Conservation (phyloP, 2,329 filamentous ascomycete genomes). For the Aspergillus pseudoviridinutans region DNA sequence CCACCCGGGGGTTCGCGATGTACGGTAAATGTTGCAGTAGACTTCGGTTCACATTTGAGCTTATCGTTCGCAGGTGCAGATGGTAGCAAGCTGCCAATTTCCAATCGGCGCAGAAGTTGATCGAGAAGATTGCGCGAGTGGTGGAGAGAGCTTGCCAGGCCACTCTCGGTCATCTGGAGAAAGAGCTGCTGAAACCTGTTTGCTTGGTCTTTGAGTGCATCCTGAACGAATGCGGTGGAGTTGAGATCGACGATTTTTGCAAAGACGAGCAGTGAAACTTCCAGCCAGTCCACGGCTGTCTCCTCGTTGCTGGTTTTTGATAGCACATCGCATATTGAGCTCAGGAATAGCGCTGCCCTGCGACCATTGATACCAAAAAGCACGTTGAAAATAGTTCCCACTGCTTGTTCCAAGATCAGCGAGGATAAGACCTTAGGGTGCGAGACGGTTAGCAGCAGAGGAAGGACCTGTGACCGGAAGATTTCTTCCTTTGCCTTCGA, state of each 20-base stretch:
- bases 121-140: conserved; percentile 15
- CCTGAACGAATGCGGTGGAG: conserved; percentile 32
- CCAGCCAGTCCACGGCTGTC: conserved; percentile 9
- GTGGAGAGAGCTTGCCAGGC: conserved; percentile 8
- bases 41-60: neutral
- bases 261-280: conserved; percentile 22
- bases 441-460: conserved; percentile 41
- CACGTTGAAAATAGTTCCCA: conserved; percentile 44
- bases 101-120: conserved; percentile 16
- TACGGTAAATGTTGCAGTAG: conserved; percentile 9
- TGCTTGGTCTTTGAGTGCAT: conserved; percentile 17
- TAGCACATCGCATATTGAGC: conserved; percentile 21
- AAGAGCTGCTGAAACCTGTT: conserved; percentile 15
- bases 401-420: conserved; percentile 38
- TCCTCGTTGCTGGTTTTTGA: neutral
- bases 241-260: conserved; percentile 34
- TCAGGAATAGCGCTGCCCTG: conserved; percentile 35
- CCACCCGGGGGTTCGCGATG: conserved; percentile 20
- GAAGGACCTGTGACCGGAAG: conserved; percentile 29
- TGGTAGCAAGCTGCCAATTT: conserved; percentile 16
- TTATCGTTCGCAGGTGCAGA: neutral
- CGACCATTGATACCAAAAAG: conserved; percentile 41
- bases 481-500: conserved; percentile 11
- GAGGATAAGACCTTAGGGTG: conserved; percentile 41
- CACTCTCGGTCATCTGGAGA: conserved; percentile 5